Conservation (phyloP, 768 basidiomycete genomes). For the Naganishia randhawae region DNA sequence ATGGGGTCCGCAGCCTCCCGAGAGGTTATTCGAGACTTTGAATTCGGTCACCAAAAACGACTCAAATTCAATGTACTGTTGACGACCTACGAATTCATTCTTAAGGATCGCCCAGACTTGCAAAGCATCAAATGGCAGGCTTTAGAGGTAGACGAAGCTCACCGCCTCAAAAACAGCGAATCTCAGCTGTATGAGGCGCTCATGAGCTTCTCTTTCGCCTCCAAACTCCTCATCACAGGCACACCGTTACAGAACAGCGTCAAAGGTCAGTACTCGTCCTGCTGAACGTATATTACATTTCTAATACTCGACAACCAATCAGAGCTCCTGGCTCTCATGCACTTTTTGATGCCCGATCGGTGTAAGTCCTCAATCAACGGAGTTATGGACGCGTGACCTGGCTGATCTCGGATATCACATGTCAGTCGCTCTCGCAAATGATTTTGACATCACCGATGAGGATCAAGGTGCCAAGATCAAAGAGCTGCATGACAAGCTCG, state of each 20-base stretch:
- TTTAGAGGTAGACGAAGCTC: conserved; percentile 94
- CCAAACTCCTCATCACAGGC: conserved; percentile 93
- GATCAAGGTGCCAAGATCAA: conserved; percentile 87
- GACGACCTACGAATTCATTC: conserved; percentile 92
- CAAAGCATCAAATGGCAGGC: conserved; percentile 96
- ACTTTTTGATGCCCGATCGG: conserved; percentile 98
- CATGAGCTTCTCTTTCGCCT: conserved; percentile 78
- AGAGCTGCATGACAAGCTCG: conserved; percentile 86
- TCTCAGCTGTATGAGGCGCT: conserved; percentile 94
- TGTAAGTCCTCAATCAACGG: conserved; percentile 59
- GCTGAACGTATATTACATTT: conserved; percentile 43
- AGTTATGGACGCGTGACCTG: not conserved
- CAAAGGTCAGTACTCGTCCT: conserved; percentile 53
- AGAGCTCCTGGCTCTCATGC: conserved; percentile 93
- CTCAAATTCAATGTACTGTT: conserved; percentile 95
- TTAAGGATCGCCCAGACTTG: conserved; percentile 83
- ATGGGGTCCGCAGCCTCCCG: conserved; percentile 83
- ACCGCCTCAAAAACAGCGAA: conserved; percentile 96
- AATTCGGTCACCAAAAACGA: conserved; percentile 82
- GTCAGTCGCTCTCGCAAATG: conserved; percentile 63
- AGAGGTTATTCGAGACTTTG: conserved; percentile 83
- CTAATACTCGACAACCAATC: not conserved
- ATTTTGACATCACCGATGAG: conserved; percentile 88
- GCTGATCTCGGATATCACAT: conserved; percentile 46
- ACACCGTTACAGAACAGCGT: conserved; percentile 99